A percentile compares a stretch with the other conserved stretches of the same genome.
phyloP scores from a whole-genome alignment of 1,139 yeast species.

The Hansenula anomala region DNA sequence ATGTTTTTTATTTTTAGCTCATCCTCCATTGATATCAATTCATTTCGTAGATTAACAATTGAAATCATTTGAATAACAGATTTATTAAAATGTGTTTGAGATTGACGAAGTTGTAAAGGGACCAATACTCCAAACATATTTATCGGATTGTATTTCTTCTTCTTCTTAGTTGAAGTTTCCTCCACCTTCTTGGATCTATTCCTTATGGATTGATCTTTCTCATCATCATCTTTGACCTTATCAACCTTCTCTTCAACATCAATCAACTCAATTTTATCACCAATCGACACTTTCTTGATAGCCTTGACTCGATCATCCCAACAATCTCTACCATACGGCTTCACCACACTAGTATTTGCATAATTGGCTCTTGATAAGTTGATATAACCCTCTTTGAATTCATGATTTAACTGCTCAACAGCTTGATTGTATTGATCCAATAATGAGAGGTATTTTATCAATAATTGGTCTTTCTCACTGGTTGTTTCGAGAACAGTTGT shows the following conservation, averaged over 20 bases:
- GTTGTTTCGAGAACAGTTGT: neutral
- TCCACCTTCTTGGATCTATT: neutral
- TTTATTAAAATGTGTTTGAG: constrained; percentile 34
- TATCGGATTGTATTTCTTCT: constrained; percentile 33
- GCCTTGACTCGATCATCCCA: constrained; percentile 27
- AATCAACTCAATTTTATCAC: constrained; percentile 2
- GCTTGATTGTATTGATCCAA: constrained; percentile 10
- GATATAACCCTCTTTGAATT: constrained; percentile 23
- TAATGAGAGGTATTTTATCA: constrained; percentile 9
- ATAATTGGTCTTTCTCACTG: constrained; percentile 1
- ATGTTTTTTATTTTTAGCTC: neutral
- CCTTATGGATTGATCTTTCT: neutral
- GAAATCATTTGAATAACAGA: constrained; percentile 29
- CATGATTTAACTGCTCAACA: constrained; percentile 2
- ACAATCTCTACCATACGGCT: constrained; percentile 23
- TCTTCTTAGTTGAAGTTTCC: neutral
- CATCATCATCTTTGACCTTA: neutral
- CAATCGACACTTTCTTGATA: constrained; percentile 4
- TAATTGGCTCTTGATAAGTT: constrained; percentile 28
- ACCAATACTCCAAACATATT: constrained; percentile 47
- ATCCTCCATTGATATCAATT: neutral
- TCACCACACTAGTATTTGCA: constrained; percentile 12
- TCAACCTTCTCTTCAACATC: neutral
- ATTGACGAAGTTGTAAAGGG: constrained; percentile 35
- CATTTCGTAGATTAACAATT: constrained; percentile 1